These are phyloP conservation scores for Stephanodiscus minutulus DNA, from an alignment of 108 stramenopile species.

Conservation along the genomic window DNA sequence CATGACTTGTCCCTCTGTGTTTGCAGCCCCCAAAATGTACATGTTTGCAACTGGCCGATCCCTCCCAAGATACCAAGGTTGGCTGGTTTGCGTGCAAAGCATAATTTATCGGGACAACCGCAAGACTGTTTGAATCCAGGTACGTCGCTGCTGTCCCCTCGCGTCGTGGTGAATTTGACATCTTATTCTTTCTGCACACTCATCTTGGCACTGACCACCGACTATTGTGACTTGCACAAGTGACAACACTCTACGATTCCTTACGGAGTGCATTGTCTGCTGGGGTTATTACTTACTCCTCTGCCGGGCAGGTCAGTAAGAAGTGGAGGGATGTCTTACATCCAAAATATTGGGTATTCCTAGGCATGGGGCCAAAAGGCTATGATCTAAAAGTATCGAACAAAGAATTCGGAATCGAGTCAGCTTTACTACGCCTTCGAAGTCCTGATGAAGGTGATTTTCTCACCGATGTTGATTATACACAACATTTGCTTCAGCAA, in stretches of 20 bases:
- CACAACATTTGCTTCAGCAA: not conserved
- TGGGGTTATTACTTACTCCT: not conserved
- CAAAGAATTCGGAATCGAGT: not conserved
- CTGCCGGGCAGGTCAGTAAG: not conserved
- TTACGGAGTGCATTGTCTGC: slow-evolving; percentile 11
- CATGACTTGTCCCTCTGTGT: slow-evolving; percentile 5
- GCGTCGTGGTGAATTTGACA: not conserved
- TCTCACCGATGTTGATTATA: not conserved
- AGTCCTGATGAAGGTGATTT: not conserved
- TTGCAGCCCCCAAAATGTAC: slow-evolving; percentile 1
- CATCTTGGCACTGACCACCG: not conserved
- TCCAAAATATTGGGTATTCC: slow-evolving; percentile 32
- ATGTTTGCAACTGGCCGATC: slow-evolving; percentile 21
- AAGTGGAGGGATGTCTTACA: slow-evolving; percentile 34
- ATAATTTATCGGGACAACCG: not conserved
- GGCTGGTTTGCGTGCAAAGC: not conserved
- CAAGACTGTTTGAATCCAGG: slow-evolving; percentile 1
- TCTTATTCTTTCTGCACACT: not conserved
- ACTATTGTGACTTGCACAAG: slow-evolving; percentile 1
- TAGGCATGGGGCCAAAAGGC: slow-evolving; percentile 14
- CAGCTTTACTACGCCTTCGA: slow-evolving; percentile 1
- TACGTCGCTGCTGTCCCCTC: not conserved
- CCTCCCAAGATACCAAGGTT: not conserved
- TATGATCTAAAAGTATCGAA: slow-evolving; percentile 1
- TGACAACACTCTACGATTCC: slow-evolving; percentile 7